Evolutionary conservation across 2,329 filamentous ascomycete species (phyloP), one percentile per base, ranked within the genome.

Genomic region (Alternaria infectoria): DNA sequence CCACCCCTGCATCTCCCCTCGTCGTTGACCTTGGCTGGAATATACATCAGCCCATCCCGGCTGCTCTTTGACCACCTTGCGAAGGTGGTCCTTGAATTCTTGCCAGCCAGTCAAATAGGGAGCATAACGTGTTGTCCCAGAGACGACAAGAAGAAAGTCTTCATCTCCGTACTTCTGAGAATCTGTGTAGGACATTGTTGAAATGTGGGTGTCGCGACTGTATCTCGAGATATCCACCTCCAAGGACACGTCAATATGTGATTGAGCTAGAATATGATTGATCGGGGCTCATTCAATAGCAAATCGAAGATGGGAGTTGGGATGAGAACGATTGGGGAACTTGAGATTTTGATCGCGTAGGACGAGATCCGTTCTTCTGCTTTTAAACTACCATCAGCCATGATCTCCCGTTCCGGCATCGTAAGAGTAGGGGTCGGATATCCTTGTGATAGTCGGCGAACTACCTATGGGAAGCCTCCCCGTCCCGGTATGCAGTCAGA

Each of bases 21-120:
- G 67, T 51, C 69, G 66, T 49, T 70, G 63, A 55, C 67, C 72
- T 54, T 69, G 69, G 10, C 73, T 74, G 25, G 70, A 56, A 17
- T 66, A 68, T 5, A 80, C 74, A n/a, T 80, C 72, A 12, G 73
- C 74, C 79, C 78, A 80, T 3, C 77, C 77, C 17, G 79, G 79
- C 30, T 80, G 78, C 49, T 76, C 71, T 51, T 74, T 74, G 19
- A 79, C 72, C 9, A 71, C 66, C 55, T 69, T 74, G 9, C 79
- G 73, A 26, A 79, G 71, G 26, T 76, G 65, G 40, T 81, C 79
- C 63, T 81, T 81, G 67, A 80, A 76, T n/a, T 74, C 72, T 70
- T 77, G 71, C 79, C 79, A 81, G 7, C 68, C 73, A 1, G 65
- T 57, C 32, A 79, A 57, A 47, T 73, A 77, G 2, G 75, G 71